phyloP scores from a whole-genome alignment of 306 rosid species.

The Inga leiocalycina region DNA sequence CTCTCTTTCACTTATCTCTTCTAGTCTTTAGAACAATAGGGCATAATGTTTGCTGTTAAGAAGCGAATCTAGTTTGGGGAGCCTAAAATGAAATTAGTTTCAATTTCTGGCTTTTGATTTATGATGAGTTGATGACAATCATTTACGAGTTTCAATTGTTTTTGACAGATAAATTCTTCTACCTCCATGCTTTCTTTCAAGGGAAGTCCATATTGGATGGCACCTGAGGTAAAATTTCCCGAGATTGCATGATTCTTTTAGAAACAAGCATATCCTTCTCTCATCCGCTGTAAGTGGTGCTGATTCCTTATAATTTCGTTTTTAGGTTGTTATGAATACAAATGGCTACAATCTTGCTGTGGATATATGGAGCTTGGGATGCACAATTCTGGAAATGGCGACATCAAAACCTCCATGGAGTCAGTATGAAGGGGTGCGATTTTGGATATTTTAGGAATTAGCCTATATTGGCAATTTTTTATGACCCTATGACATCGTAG shows the following conservation, averaged over 20 bases:
- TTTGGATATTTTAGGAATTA: conserved; percentile 38
- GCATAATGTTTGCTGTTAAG: conserved; percentile 9
- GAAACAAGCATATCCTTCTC: conserved; percentile 6
- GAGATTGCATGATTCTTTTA: neutral
- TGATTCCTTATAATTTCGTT: conserved; percentile 40
- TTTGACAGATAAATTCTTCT: conserved; percentile 73
- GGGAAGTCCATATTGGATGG: conserved; percentile 99
- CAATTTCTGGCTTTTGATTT: conserved; percentile 2
- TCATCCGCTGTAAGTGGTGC: neutral
- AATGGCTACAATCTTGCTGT: conserved; percentile 89
- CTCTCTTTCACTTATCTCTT: conserved; percentile 3
- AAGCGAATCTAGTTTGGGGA: conserved; percentile 21
- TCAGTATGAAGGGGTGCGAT: conserved; percentile 95
- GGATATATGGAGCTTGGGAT: conserved; percentile 98
- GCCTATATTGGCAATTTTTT: neutral
- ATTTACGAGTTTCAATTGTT: conserved; percentile 31
- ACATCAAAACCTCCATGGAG: conserved; percentile 95
- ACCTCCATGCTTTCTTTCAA: conserved; percentile 93
- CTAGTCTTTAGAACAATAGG: neutral
- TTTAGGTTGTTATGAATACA: conserved; percentile 93
- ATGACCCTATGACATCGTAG: conserved; percentile 19
- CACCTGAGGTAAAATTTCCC: conserved; percentile 80
- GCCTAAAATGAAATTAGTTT: neutral
- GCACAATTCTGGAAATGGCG: conserved; percentile 99
- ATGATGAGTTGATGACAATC: neutral